A percentile compares a stretch with the other conserved stretches of the same genome.
Conservation (phyloP, 208 protist species). For the Leishmania braziliensis region DNA sequence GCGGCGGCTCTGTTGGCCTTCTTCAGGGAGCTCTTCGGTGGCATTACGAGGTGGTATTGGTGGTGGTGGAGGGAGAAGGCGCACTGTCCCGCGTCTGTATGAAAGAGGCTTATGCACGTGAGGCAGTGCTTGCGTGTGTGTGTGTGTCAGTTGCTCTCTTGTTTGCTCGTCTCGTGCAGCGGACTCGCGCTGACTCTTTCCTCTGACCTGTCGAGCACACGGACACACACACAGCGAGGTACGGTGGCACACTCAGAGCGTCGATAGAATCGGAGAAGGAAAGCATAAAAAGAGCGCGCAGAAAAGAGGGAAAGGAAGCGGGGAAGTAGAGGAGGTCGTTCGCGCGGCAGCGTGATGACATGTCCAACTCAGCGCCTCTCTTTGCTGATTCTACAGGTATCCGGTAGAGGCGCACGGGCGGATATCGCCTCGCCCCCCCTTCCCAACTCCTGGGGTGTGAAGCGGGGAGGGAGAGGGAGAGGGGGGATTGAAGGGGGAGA, state of each 20-base stretch:
- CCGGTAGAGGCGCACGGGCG: neutral
- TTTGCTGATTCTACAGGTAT: neutral
- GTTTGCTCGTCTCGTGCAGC: neutral
- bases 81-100: neutral
- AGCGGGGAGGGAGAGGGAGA: neutral
- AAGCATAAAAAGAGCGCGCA: neutral
- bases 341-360: neutral
- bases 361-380: neutral
- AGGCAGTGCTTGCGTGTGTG: neutral
- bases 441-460: neutral
- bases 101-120: no score
- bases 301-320: neutral
- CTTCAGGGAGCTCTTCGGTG: slow-evolving; percentile 25
- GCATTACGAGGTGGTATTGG: slow-evolving; percentile 12
- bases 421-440: neutral
- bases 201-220: neutral
- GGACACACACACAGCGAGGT: neutral
- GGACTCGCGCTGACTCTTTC: neutral
- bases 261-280: neutral
- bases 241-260: neutral
- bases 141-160: no score
- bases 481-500: neutral
- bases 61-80: neutral
- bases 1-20: slow-evolving; percentile 12
- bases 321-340: neutral